Conservation (phyloP, 75 land plant species). For the Azolla pinnata region DNA sequence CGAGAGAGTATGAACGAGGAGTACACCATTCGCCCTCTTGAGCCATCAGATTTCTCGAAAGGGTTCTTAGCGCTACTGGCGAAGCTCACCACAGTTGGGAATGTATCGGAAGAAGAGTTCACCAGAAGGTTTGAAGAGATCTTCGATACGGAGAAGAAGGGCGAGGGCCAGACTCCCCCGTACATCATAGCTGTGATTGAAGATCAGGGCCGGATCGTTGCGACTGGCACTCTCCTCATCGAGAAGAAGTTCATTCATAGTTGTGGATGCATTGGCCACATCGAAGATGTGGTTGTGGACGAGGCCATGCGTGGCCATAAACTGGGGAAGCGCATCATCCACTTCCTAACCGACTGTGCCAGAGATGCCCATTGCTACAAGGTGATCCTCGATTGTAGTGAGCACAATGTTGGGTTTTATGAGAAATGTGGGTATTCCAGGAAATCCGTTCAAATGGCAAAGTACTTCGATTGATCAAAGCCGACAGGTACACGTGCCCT, state of each 20-base stretch:
- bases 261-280: conserved; percentile 46
- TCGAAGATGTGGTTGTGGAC: conserved; percentile 74
- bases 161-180: too few species aligned
- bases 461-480: conserved; percentile 39
- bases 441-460: conserved; percentile 46
- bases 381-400: conserved; percentile 52
- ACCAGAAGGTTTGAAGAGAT: conserved; percentile 7
- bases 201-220: background rate
- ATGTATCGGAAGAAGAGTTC: conserved; percentile 15
- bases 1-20: too few species aligned
- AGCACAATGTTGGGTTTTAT: conserved; percentile 42
- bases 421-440: conserved; percentile 51
- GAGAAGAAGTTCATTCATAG: conserved; percentile 43
- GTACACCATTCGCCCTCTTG: too few species aligned
- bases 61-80: conserved; percentile 19
- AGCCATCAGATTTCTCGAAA: conserved; percentile 8
- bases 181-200: conserved; percentile 3
- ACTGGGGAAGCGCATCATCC: conserved; percentile 46
- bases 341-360: conserved; percentile 34
- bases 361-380: conserved; percentile 48
- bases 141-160: background rate
- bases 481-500: too few species aligned
- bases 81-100: conserved; percentile 23
- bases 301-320: conserved; percentile 40
- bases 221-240: background rate